Conservation (phyloP, 1,284 basidiomycete genomes). For the Stygiomarasmius scandens region DNA sequence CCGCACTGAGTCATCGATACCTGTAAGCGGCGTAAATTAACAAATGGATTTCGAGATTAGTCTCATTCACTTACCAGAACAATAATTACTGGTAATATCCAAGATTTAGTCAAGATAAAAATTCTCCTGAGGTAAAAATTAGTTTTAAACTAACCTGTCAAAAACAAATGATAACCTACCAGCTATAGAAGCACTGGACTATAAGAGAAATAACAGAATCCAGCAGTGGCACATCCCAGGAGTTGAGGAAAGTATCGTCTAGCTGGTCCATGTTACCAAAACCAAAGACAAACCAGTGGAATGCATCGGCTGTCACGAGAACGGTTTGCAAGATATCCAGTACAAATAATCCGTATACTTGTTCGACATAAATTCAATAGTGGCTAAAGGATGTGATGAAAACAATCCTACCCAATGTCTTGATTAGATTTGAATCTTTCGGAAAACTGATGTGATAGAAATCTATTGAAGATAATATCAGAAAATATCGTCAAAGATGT, state of each 20-base stretch:
- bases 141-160: too few species aligned
- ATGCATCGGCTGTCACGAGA: conserved; percentile 22
- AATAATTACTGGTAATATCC: not conserved
- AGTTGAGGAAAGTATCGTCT: conserved; percentile 22
- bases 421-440: not conserved
- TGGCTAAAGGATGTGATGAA: not conserved
- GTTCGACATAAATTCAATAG: not conserved
- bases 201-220: conserved; percentile 20
- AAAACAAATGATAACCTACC: conserved; percentile 4
- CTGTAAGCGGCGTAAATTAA: conserved; percentile 3
- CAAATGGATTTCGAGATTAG: not conserved
- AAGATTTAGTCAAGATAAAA: not conserved
- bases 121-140: conserved; percentile 14
- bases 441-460: conserved; percentile 2
- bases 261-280: conserved; percentile 17
- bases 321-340: conserved; percentile 19
- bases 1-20: conserved; percentile 17
- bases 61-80: not conserved
- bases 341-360: conserved; percentile 20
- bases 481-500: not conserved
- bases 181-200: conserved; percentile 23
- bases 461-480: not conserved
- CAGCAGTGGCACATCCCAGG: conserved; percentile 23
- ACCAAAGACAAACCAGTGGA: conserved; percentile 23
- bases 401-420: not conserved